Evolutionary conservation across 768 basidiomycete species (phyloP).

Genomic region (Russula ochroleuca): DNA sequence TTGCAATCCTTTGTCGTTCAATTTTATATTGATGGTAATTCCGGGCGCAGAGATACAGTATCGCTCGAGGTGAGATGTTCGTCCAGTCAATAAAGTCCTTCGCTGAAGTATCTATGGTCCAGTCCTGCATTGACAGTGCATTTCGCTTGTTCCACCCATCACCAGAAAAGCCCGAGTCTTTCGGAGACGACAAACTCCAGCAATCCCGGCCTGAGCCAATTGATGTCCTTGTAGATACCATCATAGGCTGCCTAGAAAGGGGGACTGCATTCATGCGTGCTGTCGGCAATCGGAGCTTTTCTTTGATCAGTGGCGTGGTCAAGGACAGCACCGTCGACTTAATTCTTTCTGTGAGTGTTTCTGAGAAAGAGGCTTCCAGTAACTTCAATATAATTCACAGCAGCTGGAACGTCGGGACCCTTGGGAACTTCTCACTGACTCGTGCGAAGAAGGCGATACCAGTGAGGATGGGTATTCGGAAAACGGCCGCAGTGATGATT

Average conservation of each 20-base stretch:
- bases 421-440: slow-evolving; percentile 43
- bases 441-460: slow-evolving; percentile 34
- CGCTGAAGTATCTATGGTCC: slow-evolving; percentile 7
- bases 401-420: slow-evolving; percentile 79
- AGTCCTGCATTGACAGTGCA: slow-evolving; percentile 62
- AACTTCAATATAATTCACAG: slow-evolving; percentile 38
- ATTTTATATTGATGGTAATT: slow-evolving; percentile 62
- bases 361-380: slow-evolving; percentile 3
- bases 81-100: background rate
- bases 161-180: slow-evolving; percentile 31
- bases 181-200: slow-evolving; percentile 37
- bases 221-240: slow-evolving; percentile 81
- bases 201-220: slow-evolving; percentile 57
- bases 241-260: slow-evolving; percentile 86
- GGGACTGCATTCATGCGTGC: slow-evolving; percentile 76
- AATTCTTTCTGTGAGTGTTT: slow-evolving; percentile 65
- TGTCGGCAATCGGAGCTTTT: slow-evolving; percentile 76
- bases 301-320: slow-evolving; percentile 61
- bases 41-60: slow-evolving; percentile 47
- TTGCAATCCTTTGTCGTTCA: slow-evolving; percentile 66
- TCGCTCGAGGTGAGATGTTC: slow-evolving; percentile 52
- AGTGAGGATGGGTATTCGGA: slow-evolving; percentile 34
- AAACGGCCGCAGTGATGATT: slow-evolving; percentile 30
- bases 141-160: slow-evolving; percentile 47
- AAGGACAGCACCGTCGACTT: slow-evolving; percentile 71